A percentile compares a stretch with the other conserved stretches of the same genome.
Evolutionary conservation across 352 stramenopile genomes (phyloP).

Genomic region (Pythium monospermum): DNA sequence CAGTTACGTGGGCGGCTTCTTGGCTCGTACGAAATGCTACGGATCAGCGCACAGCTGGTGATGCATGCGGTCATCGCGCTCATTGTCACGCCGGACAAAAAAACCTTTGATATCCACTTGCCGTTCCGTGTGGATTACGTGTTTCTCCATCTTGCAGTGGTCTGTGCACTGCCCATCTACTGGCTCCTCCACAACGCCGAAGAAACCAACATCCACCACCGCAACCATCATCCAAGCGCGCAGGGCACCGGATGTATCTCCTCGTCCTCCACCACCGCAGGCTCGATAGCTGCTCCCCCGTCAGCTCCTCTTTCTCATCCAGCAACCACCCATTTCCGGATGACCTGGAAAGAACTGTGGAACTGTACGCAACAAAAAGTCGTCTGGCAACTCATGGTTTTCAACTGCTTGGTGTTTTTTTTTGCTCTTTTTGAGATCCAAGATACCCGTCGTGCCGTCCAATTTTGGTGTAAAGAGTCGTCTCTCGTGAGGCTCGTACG

Average conservation of each 20-base stretch:
- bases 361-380: conserved; percentile 30
- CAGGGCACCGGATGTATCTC: background rate
- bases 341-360: conserved; percentile 20
- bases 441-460: conserved; percentile 16
- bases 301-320: too few species aligned
- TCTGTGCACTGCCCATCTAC: conserved; percentile 29
- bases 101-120: conserved; percentile 9
- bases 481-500: conserved; percentile 8
- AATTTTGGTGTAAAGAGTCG: conserved; percentile 22
- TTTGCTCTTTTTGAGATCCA: conserved; percentile 31
- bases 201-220: conserved; percentile 14
- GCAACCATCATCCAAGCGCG: background rate
- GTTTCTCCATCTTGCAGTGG: conserved; percentile 25
- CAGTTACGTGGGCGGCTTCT: conserved; percentile 23
- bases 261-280: background rate
- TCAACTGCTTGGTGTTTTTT: conserved; percentile 41
- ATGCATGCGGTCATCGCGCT: conserved; percentile 22
- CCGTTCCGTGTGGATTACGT: conserved; percentile 18
- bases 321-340: conserved; percentile 2
- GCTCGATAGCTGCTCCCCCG: too few species aligned
- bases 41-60: conserved; percentile 24
- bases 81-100: conserved; percentile 4
- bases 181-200: conserved; percentile 24
- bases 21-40: conserved; percentile 28
- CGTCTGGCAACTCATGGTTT: conserved; percentile 41